Conservation (phyloP, 2,329 filamentous ascomycete species). For the Dactylellina drechsleri region DNA sequence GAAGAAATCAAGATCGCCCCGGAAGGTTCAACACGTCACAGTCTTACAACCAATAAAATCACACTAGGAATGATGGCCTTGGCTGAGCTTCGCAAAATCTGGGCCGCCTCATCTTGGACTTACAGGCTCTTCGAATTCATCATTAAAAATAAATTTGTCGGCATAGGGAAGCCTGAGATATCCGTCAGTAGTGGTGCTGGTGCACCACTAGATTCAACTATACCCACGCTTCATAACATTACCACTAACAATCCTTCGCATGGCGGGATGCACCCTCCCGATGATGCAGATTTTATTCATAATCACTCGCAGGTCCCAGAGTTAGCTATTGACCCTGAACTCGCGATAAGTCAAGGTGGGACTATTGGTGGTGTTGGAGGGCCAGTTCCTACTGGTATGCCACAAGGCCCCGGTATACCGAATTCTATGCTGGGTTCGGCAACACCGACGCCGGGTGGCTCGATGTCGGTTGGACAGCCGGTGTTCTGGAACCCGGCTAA, state of each 20-base stretch:
- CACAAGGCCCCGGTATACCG: neutral
- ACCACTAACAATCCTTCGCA: slow-evolving; percentile 42
- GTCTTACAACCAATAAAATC: slow-evolving; percentile 47
- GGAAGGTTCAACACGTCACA: slow-evolving; percentile 47
- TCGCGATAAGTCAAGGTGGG: slow-evolving; percentile 17
- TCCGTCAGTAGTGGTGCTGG: slow-evolving; percentile 38
- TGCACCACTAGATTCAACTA: slow-evolving; percentile 30
- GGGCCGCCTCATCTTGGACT: slow-evolving; percentile 52
- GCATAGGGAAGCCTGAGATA: slow-evolving; percentile 49
- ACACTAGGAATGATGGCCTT: slow-evolving; percentile 52
- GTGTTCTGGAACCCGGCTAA: slow-evolving; percentile 38
- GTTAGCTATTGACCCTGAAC: slow-evolving; percentile 41
- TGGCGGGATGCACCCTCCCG: slow-evolving; percentile 43
- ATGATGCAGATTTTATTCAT: slow-evolving; percentile 28
- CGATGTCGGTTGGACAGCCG: slow-evolving; percentile 16
- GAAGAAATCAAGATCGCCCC: slow-evolving; percentile 51
- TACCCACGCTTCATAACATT: neutral
- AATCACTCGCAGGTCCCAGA: slow-evolving; percentile 33
- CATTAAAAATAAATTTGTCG: slow-evolving; percentile 53
- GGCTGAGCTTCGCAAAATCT: slow-evolving; percentile 50
- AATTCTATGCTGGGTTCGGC: slow-evolving; percentile 22
- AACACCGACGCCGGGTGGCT: slow-evolving; percentile 20
- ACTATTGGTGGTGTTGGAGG: neutral
- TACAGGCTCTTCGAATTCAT: slow-evolving; percentile 54
- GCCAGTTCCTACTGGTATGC: neutral